phyloP scores from a whole-genome alignment of 2,329 filamentous ascomycete genomes.

The Paecilomyces niveus region DNA sequence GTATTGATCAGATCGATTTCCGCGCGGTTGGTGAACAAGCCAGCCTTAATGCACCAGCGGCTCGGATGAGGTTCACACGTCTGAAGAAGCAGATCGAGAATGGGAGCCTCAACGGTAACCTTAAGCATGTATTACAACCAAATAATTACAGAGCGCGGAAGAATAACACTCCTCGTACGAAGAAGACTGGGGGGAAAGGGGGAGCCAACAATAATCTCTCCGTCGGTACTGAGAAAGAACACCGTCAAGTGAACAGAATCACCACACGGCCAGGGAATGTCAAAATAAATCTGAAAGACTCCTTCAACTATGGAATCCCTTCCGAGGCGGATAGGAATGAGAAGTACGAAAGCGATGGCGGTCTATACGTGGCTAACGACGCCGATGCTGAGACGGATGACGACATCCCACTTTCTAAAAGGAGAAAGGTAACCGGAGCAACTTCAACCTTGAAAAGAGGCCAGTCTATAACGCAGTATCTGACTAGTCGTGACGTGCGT shows the following conservation, averaged over 20 bases:
- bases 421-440: neutral
- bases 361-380: conserved; percentile 1
- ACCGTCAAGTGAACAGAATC: neutral
- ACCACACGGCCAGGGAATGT: neutral
- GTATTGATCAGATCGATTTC: conserved; percentile 31
- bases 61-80: conserved; percentile 33
- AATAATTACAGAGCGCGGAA: neutral
- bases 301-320: neutral
- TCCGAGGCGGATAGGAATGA: neutral
- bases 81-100: conserved; percentile 21
- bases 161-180: neutral
- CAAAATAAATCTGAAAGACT: neutral
- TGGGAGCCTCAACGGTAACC: neutral
- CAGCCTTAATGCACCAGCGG: conserved; percentile 29
- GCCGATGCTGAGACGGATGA: conserved; percentile 8
- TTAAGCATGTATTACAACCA: neutral
- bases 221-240: neutral
- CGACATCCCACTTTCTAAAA: conserved; percentile 11
- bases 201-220: neutral
- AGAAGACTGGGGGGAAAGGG: conserved; percentile 1
- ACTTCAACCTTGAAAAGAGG: neutral
- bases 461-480: neutral
- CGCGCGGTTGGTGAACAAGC: conserved; percentile 24
- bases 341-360: conserved; percentile 1
- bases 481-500: neutral